Conservation (phyloP, 768 basidiomycete genomes). For the Ramaria sp. region DNA sequence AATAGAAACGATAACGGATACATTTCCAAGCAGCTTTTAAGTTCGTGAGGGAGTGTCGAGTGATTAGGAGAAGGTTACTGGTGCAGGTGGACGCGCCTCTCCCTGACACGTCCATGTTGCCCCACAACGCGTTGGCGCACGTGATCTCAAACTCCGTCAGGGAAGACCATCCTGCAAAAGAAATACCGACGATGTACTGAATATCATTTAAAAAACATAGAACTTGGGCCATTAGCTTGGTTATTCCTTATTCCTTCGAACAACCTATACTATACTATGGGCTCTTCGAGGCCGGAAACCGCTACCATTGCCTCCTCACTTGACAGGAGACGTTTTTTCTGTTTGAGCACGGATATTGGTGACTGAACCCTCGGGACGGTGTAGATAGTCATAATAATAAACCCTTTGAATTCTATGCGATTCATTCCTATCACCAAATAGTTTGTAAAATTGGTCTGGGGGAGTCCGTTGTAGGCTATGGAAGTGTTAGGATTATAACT, state of each 20-base stretch:
- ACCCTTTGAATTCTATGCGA: not conserved
- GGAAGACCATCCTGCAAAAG: too few species aligned
- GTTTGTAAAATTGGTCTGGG: not conserved
- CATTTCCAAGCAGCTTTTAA: not conserved
- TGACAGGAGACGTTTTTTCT: not conserved
- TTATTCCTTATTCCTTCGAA: not conserved
- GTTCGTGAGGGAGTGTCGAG: not conserved
- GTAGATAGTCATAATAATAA: not conserved
- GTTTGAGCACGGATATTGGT: not conserved
- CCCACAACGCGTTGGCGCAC: not conserved
- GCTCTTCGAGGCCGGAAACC: not conserved
- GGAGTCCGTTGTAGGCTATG: not conserved
- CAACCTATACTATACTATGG: not conserved
- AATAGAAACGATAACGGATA: not conserved
- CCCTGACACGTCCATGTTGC: not conserved
- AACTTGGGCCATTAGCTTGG: too few species aligned
- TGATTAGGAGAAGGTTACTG: not conserved
- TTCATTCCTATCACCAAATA: not conserved
- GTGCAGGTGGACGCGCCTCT: not conserved
- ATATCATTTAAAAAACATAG: too few species aligned
- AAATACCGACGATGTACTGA: too few species aligned
- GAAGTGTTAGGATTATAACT: not conserved
- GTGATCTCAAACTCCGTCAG: too few species aligned
- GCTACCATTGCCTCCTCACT: not conserved
- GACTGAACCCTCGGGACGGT: not conserved